Base-by-base conservation (phyloP, 441 rosid species). In the Gossypium davidsonii region DNA sequence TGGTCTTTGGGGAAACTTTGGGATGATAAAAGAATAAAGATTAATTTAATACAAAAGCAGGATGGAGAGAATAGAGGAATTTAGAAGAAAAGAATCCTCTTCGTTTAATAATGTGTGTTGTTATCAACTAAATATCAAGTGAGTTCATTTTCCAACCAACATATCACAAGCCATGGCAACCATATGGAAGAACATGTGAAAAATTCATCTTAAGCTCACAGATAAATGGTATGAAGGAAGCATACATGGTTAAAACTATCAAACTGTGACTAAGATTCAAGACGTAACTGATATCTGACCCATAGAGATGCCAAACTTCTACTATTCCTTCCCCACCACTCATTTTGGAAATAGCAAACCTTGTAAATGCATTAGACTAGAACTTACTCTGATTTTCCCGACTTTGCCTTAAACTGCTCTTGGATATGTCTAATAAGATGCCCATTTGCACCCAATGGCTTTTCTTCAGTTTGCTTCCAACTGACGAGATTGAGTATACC, bases 331-430 rank as follows among this genome's bases (percentile, higher is more conserved):
- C 61, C 56, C 15, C 28, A 11, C 31, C 26, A 21, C 14, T 56
- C 61, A 56, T 56, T 5, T 21, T 21, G 31, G 31, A 56, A 56
- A 21, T 56, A 21, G 4, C 12, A 55, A 20, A 20, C 25, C 46
- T 28, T 52, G 60, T 14, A 64, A 62, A 49, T 56, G 61, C 3
- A 48, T 23, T 6, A 25, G n/a, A 2, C 2, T 53, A 60, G 55
- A 82, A 79, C 96, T 88, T 86, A 95, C 99, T 89, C 99, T 79
- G 97, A 86, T 88, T 90, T 93, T 73, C 88, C 99, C 60, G 97
- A 86, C 79, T 88, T 93, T 66, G 91, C 95, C 90, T 84, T 91
- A 78, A 95, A 90, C 85, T 89, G 95, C 86, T 95, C 98, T 78
- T 93, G 97, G 73, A 95, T 95, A 79, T 86, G 97, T 94, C 81